Base-by-base conservation (phyloP, 768 basidiomycete genomes). In the Tricholoma furcatifolium region DNA sequence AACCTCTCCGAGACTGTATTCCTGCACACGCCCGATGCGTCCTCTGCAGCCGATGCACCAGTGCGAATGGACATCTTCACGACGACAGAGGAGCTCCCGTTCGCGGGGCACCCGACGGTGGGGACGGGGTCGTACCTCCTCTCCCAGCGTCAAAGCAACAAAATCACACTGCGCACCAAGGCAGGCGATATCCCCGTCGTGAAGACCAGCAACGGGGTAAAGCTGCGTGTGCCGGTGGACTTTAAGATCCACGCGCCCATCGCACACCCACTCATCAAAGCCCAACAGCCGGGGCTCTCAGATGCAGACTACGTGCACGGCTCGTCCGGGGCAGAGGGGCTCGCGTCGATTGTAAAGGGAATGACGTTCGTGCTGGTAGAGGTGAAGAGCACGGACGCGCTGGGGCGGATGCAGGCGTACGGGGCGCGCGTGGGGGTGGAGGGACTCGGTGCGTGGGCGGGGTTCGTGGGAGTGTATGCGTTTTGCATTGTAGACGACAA, bases 1-100 rank as follows among this genome's bases (percentile, higher is more conserved):
- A 78, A 80, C 56, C 67, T 77, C 48, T 75, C 77, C 4, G 78
- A 79, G 45, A 78, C 77, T 0, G 74, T 78, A 27, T 77, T 78
- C 59, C 64, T 74, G 2, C 74, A 77, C 54, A 67, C 71, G 47
- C 55, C 56, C 14, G n/a, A 52, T 27, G 53, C 56, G 3, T 55
- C 56, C 14, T 51, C 56, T 12, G 60, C 62, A 30, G 54, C 46
- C 10, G n/a, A 52, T 27, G 53, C 56, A 3, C 62, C 68, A 1
- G 59, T 68, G 24, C 58, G 53, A 10, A 72, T 75, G 52, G 72
- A 77, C 41, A 77, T 77, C 44, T 77, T 76, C 62, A 77, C 70
- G 10, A 57, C 70, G 4, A 59, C 57, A 4, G 62, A 65, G 32
- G 75, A 79, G 48, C 60, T 77, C 1, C 75, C 76, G 0, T 77